Percentiles rank a stretch among this genome's conserved stretches.
These are phyloP conservation scores for Aspergillus carlsbadensis DNA, from an alignment of 495 filamentous ascomycete genomes.

Conservation along the genomic window DNA sequence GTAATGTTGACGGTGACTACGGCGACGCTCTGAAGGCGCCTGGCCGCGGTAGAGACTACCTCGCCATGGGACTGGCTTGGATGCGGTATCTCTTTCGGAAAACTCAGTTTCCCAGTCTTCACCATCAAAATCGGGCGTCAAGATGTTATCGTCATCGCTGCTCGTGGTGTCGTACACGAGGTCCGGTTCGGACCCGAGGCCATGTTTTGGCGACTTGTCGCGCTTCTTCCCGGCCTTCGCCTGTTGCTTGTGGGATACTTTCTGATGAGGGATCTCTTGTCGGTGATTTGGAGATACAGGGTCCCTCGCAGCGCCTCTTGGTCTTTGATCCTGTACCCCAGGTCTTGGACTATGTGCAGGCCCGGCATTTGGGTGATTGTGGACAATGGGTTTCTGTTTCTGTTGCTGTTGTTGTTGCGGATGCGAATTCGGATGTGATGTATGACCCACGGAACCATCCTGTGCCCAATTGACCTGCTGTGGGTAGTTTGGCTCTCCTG, in stretches of 20 bases:
- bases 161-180: slow-evolving; percentile 14
- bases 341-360: neutral
- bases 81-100: slow-evolving; percentile 9
- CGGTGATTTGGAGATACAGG: slow-evolving; percentile 3
- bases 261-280: neutral
- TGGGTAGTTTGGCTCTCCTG: neutral
- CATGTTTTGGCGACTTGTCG: neutral
- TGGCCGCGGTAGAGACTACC: slow-evolving; percentile 20
- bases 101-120: slow-evolving; percentile 15
- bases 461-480: slow-evolving; percentile 8
- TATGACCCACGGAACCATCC: slow-evolving; percentile 7
- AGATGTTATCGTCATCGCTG: slow-evolving; percentile 13
- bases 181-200: slow-evolving; percentile 12
- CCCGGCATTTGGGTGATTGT: neutral
- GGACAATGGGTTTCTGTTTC: neutral
- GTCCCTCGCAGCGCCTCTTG: neutral
- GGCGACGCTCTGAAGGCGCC: slow-evolving; percentile 13
- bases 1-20: slow-evolving; percentile 18
- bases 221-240: neutral
- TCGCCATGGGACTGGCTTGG: slow-evolving; percentile 13
- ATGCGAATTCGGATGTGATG: neutral
- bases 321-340: neutral
- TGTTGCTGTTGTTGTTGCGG: too few species aligned
- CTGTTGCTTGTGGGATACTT: neutral
- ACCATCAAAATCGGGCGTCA: neutral